Conservation (phyloP, 1,284 basidiomycete genomes). For the Schizopora paradoxa region DNA sequence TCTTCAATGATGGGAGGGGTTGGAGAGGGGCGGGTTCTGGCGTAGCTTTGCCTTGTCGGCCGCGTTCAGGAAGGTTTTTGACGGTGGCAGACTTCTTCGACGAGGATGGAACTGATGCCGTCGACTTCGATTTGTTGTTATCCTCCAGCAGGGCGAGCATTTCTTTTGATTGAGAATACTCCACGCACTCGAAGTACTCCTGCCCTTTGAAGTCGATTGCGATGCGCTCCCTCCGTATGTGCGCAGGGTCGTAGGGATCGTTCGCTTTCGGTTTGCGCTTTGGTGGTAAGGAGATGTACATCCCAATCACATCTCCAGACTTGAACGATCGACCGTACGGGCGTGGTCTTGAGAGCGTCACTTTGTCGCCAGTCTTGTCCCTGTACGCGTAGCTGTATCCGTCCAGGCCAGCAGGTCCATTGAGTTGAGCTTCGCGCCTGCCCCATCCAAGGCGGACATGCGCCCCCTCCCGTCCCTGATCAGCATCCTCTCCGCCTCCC, state of each 20-base stretch:
- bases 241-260: conserved; percentile 68
- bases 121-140: conserved; percentile 43
- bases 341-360: conserved; percentile 76
- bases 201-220: conserved; percentile 96
- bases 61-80: conserved; percentile 58
- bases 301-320: conserved; percentile 87
- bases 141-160: conserved; percentile 82
- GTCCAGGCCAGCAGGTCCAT: conserved; percentile 90
- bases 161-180: conserved; percentile 89
- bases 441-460: conserved; percentile 92
- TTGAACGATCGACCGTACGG: conserved; percentile 74
- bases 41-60: conserved; percentile 26
- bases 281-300: conserved; percentile 86
- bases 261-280: conserved; percentile 48
- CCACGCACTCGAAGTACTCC: conserved; percentile 91
- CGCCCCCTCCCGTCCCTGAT: conserved; percentile 55
- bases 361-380: conserved; percentile 89
- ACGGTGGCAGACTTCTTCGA: conserved; percentile 63
- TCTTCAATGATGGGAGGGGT: conserved; percentile 64
- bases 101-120: conserved; percentile 51
- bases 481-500: conserved; percentile 63
- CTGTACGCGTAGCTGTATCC: conserved; percentile 91
- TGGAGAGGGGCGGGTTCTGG: conserved; percentile 42
- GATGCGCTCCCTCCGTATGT: conserved; percentile 79
- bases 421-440: conserved; percentile 85